A percentile compares a stretch with the other conserved stretches of the same genome.
Conservation (phyloP, 202 grass and related monocot species). For the Eragrostis tef region DNA sequence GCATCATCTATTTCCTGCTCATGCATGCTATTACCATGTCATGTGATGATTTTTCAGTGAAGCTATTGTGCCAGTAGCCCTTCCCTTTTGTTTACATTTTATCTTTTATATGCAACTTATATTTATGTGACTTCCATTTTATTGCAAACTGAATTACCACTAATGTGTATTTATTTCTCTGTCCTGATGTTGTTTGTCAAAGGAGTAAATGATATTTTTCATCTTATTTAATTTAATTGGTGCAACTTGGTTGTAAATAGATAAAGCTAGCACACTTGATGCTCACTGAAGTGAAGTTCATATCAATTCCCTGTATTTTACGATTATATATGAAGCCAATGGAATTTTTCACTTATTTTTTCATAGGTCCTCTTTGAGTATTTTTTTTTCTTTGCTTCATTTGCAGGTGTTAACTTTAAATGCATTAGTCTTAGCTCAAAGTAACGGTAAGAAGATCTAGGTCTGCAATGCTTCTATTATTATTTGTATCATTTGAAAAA, state of each 20-base stretch:
- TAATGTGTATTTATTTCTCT: too few relatives aligned
- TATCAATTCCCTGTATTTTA: too few relatives aligned
- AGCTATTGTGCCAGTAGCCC: neutral
- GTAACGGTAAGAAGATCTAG: conserved; percentile 8
- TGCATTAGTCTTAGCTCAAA: neutral
- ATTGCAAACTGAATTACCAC: too few relatives aligned
- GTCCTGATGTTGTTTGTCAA: neutral
- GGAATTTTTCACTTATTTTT: neutral
- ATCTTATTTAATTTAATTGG: neutral
- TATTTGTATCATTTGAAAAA: neutral
- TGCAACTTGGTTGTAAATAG: neutral
- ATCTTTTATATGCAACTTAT: too few relatives aligned
- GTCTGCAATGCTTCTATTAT: neutral
- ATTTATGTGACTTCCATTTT: too few relatives aligned
- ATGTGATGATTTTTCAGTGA: neutral
- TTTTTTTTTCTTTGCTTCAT: neutral
- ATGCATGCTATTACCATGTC: neutral
- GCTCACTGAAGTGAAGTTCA: neutral
- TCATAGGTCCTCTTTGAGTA: neutral
- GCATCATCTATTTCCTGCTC: neutral
- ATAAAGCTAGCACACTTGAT: neutral
- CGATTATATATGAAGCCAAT: too few relatives aligned
- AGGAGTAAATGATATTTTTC: neutral
- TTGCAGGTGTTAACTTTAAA: conserved; percentile 10
- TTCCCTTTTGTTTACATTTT: too few relatives aligned